phyloP scores from a whole-genome alignment of 495 filamentous ascomycete genomes.

The Sphaerosporella brunnea region DNA sequence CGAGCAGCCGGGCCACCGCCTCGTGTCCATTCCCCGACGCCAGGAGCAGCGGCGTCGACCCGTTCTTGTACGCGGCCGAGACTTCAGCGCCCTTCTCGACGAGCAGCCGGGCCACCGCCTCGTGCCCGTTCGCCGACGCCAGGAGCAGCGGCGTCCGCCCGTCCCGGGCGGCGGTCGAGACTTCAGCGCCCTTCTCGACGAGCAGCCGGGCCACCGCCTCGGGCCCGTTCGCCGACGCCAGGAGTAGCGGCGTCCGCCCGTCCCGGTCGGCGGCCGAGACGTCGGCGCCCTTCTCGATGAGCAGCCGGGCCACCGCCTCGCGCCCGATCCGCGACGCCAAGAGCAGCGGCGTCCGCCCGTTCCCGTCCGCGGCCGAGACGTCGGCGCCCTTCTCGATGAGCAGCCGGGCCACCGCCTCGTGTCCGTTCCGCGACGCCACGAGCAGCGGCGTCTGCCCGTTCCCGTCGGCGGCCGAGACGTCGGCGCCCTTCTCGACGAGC shows the following conservation, averaged over 20 bases:
- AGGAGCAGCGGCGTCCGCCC: neutral
- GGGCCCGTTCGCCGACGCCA: neutral
- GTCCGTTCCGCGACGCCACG: neutral
- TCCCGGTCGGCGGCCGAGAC: neutral
- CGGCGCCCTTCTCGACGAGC: slow-evolving; percentile 20
- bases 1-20: neutral
- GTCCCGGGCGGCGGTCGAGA: neutral
- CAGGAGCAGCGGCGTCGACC: neutral
- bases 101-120: neutral
- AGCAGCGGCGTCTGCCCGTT: neutral
- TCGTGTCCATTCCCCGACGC: neutral
- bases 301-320: neutral
- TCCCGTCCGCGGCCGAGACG: neutral
- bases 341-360: neutral
- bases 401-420: neutral
- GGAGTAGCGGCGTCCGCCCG: neutral
- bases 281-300: neutral
- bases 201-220: neutral
- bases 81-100: neutral
- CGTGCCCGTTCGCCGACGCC: neutral
- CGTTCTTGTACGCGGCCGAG: neutral
- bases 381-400: slow-evolving; percentile 1
- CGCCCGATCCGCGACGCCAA: neutral
- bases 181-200: neutral
- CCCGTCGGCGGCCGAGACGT: slow-evolving; percentile 3